Conservation (phyloP, 75 land plant species). For the Picea sitchensis region DNA sequence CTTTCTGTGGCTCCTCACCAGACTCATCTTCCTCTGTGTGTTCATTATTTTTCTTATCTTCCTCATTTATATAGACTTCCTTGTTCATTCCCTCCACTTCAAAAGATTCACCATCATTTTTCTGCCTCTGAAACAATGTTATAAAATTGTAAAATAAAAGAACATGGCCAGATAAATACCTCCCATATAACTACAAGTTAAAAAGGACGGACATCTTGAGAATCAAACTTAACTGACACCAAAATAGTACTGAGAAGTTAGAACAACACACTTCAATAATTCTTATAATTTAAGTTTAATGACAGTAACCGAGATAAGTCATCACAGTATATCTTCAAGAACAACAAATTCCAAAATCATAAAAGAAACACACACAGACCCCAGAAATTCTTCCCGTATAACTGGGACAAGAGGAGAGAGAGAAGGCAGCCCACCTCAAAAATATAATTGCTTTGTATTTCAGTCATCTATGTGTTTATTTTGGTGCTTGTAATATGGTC, state of each 20-base stretch:
- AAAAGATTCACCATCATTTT: background rate
- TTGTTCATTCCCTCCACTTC: background rate
- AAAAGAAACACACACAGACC: too few relatives aligned
- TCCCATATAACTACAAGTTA: background rate
- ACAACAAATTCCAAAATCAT: too few relatives aligned
- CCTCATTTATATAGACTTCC: background rate
- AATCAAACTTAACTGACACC: too few relatives aligned
- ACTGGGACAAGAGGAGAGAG: background rate
- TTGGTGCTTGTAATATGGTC: background rate
- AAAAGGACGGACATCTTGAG: too few relatives aligned
- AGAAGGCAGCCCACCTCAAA: background rate
- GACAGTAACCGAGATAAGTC: too few relatives aligned
- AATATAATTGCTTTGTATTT: background rate
- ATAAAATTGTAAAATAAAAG: background rate
- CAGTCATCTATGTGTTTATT: background rate
- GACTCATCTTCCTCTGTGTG: background rate
- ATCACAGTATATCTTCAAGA: too few relatives aligned
- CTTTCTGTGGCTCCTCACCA: background rate
- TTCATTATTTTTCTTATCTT: background rate
- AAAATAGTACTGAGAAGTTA: too few relatives aligned
- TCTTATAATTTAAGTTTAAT: too few relatives aligned
- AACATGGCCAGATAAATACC: background rate
- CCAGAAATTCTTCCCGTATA: background rate
- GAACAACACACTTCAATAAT: too few relatives aligned
- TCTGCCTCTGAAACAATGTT: background rate